These are phyloP conservation scores for Malus hybrid DNA, from an alignment of 331 rosid species.

Conservation along the genomic window DNA sequence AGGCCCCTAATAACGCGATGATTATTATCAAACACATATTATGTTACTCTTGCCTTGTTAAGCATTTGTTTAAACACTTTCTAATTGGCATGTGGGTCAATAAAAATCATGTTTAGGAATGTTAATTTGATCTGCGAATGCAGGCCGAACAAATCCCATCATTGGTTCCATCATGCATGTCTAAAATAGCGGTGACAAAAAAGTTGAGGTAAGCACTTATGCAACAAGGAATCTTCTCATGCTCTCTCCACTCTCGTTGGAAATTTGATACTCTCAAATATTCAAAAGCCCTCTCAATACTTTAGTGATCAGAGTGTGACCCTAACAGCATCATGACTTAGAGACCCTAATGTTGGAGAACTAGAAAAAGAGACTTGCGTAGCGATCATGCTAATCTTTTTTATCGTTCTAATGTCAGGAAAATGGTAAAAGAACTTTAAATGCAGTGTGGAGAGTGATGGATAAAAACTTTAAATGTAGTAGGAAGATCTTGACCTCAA, in stretches of 20 bases:
- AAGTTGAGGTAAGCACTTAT: neutral
- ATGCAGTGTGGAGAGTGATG: too few species aligned
- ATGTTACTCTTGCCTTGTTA: neutral
- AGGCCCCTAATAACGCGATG: too few species aligned
- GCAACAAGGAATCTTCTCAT: slow-evolving; percentile 4
- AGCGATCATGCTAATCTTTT: too few species aligned
- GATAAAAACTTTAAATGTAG: too few species aligned
- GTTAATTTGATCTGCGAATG: neutral
- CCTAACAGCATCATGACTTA: too few species aligned
- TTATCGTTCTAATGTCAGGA: too few species aligned
- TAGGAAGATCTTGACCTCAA: too few species aligned
- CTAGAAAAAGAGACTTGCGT: too few species aligned
- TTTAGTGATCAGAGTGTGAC: neutral
- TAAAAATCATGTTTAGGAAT: neutral
- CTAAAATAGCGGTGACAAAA: neutral
- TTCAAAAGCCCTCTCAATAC: neutral
- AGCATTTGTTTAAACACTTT: neutral
- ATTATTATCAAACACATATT: neutral
- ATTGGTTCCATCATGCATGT: too few species aligned
- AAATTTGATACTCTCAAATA: neutral
- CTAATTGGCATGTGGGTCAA: neutral
- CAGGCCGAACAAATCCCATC: neutral
- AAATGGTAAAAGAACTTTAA: too few species aligned
- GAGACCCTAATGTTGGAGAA: too few species aligned
- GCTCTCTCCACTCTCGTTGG: neutral